Conservation (phyloP, 176 grass and related monocot genomes). For the Avena insularis region DNA sequence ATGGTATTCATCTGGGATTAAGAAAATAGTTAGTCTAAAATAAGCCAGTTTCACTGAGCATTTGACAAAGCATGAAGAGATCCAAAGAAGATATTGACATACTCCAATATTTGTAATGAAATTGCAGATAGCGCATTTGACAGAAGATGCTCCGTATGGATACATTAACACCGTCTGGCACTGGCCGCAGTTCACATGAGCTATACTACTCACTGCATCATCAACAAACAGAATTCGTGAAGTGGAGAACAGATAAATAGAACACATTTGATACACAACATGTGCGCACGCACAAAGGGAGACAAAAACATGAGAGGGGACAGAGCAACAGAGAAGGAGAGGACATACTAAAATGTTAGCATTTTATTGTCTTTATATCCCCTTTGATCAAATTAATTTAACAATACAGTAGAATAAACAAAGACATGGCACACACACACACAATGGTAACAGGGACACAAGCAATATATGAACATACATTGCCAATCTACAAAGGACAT, state of each 20-base stretch:
- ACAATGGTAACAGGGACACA: neutral
- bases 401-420: neutral
- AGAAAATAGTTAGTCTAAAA: slow-evolving; percentile 12
- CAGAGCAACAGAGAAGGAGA: neutral
- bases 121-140: slow-evolving; percentile 93
- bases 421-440: neutral
- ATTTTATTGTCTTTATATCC: slow-evolving; percentile 22
- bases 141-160: slow-evolving; percentile 76
- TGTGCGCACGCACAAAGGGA: neutral
- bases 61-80: slow-evolving; percentile 19
- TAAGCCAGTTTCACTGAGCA: slow-evolving; percentile 3
- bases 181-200: slow-evolving; percentile 82
- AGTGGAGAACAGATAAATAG: slow-evolving; percentile 19
- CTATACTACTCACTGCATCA: slow-evolving; percentile 69
- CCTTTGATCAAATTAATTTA: slow-evolving; percentile 20
- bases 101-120: slow-evolving; percentile 73
- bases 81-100: slow-evolving; percentile 30
- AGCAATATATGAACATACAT: slow-evolving; percentile 14
- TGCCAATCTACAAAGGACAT: slow-evolving; percentile 1
- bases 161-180: slow-evolving; percentile 83
- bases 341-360: neutral
- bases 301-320: neutral
- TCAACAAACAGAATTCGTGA: slow-evolving; percentile 33
- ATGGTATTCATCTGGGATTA: slow-evolving; percentile 52
- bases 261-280: slow-evolving; percentile 17